phyloP scores from a whole-genome alignment of 192 early-diverging fungal genomes.

The Thamnidium elegans region DNA sequence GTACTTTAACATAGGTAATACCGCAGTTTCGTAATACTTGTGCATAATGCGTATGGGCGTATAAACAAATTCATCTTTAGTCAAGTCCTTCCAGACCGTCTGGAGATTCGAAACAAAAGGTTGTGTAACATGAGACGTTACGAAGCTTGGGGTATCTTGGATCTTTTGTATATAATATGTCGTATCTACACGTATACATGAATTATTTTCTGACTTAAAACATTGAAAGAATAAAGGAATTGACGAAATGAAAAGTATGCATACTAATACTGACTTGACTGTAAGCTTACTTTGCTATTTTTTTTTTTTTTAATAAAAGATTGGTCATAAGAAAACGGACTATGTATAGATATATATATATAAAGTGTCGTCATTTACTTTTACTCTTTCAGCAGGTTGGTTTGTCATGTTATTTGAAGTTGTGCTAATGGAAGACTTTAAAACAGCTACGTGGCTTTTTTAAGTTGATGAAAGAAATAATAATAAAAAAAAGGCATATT shows the following conservation, averaged over 20 bases:
- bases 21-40: neutral
- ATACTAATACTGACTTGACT: neutral
- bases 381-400: neutral
- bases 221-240: too few relatives aligned
- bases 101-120: too few relatives aligned
- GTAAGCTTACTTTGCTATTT: neutral
- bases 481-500: neutral
- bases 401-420: neutral
- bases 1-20: neutral
- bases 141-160: too few relatives aligned
- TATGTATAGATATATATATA: too few relatives aligned
- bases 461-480: neutral
- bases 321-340: too few relatives aligned
- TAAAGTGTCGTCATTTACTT: neutral
- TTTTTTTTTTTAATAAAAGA: neutral
- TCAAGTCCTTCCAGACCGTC: neutral
- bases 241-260: too few relatives aligned
- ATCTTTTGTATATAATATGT: too few relatives aligned
- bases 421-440: neutral
- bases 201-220: too few relatives aligned
- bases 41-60: neutral
- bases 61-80: neutral
- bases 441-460: constrained; percentile 1
- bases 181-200: too few relatives aligned
- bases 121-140: too few relatives aligned